These are phyloP conservation scores for Linnemannia elongata DNA, from an alignment of 192 early-diverging fungal genomes.

Conservation along the genomic window DNA sequence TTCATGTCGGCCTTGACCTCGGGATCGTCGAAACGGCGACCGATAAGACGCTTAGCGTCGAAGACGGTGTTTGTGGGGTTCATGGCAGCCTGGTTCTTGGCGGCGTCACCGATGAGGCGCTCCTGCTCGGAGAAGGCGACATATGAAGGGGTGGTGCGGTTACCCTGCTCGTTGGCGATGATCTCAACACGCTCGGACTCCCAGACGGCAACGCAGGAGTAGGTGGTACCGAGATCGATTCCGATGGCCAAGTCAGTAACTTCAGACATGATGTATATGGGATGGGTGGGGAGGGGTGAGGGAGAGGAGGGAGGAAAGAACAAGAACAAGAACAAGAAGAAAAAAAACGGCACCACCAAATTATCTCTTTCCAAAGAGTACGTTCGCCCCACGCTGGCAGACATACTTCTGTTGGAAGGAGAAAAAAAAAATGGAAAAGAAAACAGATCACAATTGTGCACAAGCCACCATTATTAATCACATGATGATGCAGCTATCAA, in stretches of 20 bases:
- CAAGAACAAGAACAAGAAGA: conserved; percentile 14
- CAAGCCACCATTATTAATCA: not conserved
- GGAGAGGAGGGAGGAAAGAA: conserved; percentile 11
- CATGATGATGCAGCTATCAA: not conserved
- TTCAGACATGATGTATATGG: conserved; percentile 44
- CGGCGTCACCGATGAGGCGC: conserved; percentile 89
- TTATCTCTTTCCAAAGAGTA: not conserved
- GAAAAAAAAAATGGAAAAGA: conserved; percentile 1
- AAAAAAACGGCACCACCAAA: conserved; percentile 5
- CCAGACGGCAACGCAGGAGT: conserved; percentile 63
- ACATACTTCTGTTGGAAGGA: not conserved
- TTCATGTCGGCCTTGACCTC: conserved; percentile 86
- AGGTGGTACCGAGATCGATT: conserved; percentile 57
- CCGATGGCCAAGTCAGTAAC: conserved; percentile 53
- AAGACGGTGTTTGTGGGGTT: conserved; percentile 93
- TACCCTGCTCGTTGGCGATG: conserved; percentile 92
- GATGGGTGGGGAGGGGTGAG: conserved; percentile 15
- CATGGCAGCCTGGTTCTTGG: conserved; percentile 92
- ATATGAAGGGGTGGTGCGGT: conserved; percentile 90
- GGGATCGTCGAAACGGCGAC: conserved; percentile 87
- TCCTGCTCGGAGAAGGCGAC: conserved; percentile 86
- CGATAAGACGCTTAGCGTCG: conserved; percentile 91
- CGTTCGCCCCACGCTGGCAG: not conserved
- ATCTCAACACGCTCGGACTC: conserved; percentile 67
- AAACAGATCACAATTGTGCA: conserved; percentile 1